Evolutionary conservation across 805 yeast genomes (phyloP).

Genomic region (Saccharomycopsis lassenensis): DNA sequence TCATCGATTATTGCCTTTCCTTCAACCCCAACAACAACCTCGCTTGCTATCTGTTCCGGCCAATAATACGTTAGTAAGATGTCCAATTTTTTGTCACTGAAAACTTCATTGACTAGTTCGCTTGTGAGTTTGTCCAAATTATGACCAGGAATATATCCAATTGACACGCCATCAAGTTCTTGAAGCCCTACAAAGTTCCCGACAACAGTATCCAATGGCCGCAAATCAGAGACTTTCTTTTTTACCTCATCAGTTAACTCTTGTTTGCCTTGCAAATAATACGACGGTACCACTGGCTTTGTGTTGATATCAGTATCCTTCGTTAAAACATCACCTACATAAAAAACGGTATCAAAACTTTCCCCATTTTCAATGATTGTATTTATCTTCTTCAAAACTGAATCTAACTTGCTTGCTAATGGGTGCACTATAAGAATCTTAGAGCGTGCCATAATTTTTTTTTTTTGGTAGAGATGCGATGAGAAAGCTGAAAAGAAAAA

Average conservation of each 20-base stretch:
- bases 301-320: background rate
- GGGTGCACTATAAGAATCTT: too few species aligned
- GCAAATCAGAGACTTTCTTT: background rate
- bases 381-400: conserved; percentile 12
- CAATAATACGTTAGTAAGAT: conserved; percentile 49
- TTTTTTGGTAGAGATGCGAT: too few species aligned
- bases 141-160: background rate
- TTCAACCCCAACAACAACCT: conserved; percentile 27
- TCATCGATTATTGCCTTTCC: conserved; percentile 38
- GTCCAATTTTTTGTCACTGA: conserved; percentile 28
- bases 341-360: conserved; percentile 9
- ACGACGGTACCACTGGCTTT: background rate
- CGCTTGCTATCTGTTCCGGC: conserved; percentile 44
- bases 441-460: too few species aligned
- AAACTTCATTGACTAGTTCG: background rate
- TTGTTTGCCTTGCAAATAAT: background rate
- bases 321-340: conserved; percentile 6
- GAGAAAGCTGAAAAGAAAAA: too few species aligned
- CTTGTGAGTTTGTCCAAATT: background rate
- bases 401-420: conserved; percentile 5
- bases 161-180: too few species aligned
- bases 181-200: background rate
- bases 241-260: background rate
- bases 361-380: conserved; percentile 7
- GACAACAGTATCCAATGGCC: background rate